Evolutionary conservation across 2,329 filamentous ascomycete genomes (phyloP), one percentile per base, ranked within the genome.

Genomic region (Ceratocystis papillata): DNA sequence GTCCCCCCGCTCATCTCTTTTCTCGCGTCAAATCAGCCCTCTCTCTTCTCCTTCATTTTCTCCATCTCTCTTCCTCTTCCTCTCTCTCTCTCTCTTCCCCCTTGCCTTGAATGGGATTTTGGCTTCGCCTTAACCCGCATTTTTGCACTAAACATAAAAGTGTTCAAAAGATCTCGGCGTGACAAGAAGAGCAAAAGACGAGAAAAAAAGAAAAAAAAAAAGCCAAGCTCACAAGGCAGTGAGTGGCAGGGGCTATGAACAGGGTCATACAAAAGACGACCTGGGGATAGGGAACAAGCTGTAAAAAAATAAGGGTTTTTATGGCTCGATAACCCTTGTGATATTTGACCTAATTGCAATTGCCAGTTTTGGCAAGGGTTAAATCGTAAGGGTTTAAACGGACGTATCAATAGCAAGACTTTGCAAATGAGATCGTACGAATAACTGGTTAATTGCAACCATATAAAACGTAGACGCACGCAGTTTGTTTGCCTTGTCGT

Each of bases 51-150:
- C 12, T 20, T 50, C 17, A n/a, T 20, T 10, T 25, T 5, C 28
- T 59, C 28, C 37, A 2, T 33, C 10, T 57, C 20, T 53, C 8
- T 25, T 3, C 3, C 48, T 53, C 48, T 53, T 3, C 4, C 45
- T 50, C 48, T 53, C 1, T 2, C n/a, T 28, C 22, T 28, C 48
- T 25, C 20, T 53, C 48, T 12, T 37, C 55, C 55, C 53, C 55
- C 55, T 59, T 59, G 55, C 15, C 55, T 17, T 37, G 17, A 8
- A 59, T 20, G 55, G 55, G 28, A 59, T 59, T 59, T 59, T 59
- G 55, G 28, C 55, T 37, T 59, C 55, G 55, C 55, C 15, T 59
- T 59, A 59, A 59, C 55, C 55, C 55, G 55, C 28, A 20, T 59
- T 20, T 22, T 33, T 30, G 28, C 53, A 37, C 55, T 59, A 59